A percentile compares a stretch with the other conserved stretches of the same genome.
Conservation (phyloP, 139 green algal species). For the Coelastrella sp. region DNA sequence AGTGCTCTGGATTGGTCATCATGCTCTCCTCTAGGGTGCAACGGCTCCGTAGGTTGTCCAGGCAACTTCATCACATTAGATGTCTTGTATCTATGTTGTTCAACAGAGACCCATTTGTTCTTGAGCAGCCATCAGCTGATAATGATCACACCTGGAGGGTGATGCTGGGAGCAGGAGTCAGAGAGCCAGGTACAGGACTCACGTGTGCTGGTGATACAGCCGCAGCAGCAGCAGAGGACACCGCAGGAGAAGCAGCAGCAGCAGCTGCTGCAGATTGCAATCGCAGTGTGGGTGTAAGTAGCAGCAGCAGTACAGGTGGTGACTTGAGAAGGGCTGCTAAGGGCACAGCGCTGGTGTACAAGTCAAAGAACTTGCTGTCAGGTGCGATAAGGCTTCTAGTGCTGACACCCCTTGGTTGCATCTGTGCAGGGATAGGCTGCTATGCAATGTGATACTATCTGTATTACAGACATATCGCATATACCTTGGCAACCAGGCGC, state of each 20-base stretch:
- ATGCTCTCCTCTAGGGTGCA: too few relatives aligned
- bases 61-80: neutral
- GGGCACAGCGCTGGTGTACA: constrained; percentile 17
- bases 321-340: neutral
- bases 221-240: constrained; percentile 5
- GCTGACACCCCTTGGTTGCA: too few relatives aligned
- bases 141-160: neutral
- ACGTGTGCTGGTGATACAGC: neutral
- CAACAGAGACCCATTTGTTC: constrained; percentile 74
- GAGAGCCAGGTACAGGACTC: neutral
- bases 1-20: too few relatives aligned
- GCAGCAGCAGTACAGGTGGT: neutral
- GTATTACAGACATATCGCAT: too few relatives aligned
- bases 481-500: too few relatives aligned
- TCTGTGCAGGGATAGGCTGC: too few relatives aligned
- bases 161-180: constrained; percentile 19
- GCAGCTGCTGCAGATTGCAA: too few relatives aligned
- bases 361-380: constrained; percentile 10
- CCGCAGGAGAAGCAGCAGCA: too few relatives aligned
- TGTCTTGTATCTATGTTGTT: neutral
- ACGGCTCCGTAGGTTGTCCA: too few relatives aligned
- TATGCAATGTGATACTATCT: too few relatives aligned
- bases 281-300: neutral
- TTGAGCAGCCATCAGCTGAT: constrained; percentile 39
- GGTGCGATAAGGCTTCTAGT: constrained; percentile 23